phyloP scores from a whole-genome alignment of 2,329 filamentous ascomycete species.

The Pestalotiopsis fici region DNA sequence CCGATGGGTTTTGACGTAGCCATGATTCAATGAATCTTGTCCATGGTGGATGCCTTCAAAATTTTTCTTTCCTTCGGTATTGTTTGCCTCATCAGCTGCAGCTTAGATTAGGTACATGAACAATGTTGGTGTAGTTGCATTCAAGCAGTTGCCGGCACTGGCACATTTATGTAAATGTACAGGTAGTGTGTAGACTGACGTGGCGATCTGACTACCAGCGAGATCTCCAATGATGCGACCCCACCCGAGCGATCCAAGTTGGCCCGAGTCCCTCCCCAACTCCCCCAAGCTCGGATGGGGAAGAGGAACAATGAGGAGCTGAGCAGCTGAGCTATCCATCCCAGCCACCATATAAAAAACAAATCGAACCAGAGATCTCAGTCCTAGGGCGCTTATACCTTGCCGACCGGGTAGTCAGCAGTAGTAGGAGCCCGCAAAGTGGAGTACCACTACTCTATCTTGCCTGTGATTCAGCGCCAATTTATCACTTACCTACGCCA shows the following conservation, averaged over 20 bases:
- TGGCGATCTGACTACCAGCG: slow-evolving; percentile 5
- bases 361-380: not conserved
- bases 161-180: not conserved
- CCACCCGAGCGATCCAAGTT: not conserved
- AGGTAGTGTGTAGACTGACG: slow-evolving; percentile 1
- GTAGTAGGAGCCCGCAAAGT: not conserved
- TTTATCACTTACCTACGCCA: not conserved
- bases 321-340: slow-evolving; percentile 6
- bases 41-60: not conserved
- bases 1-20: no score
- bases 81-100: not conserved
- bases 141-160: not conserved
- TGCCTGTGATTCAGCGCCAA: not conserved
- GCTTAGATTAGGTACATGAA: not conserved
- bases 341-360: slow-evolving; percentile 3
- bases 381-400: not conserved
- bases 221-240: not conserved
- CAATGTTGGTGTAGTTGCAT: not conserved
- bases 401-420: not conserved
- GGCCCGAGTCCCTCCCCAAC: not conserved
- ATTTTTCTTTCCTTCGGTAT: not conserved
- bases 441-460: not conserved
- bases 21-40: no score
- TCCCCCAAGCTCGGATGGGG: not conserved
- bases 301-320: not conserved